Conservation (phyloP, 345 rosid species). For the Eucalyptus pauciflora region DNA sequence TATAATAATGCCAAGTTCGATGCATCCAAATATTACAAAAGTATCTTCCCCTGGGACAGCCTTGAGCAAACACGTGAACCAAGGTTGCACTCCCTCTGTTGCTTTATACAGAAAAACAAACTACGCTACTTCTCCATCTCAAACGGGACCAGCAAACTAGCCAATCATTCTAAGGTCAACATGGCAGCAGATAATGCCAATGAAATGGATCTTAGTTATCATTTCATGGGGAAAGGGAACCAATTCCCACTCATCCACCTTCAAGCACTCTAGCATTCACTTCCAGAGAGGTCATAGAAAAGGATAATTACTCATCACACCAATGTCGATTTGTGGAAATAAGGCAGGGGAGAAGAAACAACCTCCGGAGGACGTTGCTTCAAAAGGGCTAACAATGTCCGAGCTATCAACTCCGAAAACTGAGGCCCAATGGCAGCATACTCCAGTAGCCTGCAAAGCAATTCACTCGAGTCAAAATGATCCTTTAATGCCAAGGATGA, state of each 20-base stretch:
- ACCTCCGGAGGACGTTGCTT: slow-evolving; percentile 92
- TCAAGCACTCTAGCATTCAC: neutral
- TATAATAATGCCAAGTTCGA: neutral
- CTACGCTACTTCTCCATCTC: neutral
- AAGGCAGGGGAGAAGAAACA: neutral
- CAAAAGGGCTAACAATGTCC: slow-evolving; percentile 70
- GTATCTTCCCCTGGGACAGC: neutral
- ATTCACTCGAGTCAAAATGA: neutral
- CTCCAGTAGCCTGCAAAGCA: slow-evolving; percentile 62
- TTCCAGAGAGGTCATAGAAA: neutral
- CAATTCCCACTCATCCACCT: neutral
- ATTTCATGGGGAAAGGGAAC: neutral
- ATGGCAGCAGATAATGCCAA: neutral
- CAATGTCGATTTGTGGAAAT: neutral
- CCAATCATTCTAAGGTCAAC: neutral
- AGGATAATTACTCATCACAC: neutral
- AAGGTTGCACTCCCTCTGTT: neutral
- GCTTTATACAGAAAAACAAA: neutral
- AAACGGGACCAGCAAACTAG: neutral
- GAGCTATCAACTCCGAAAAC: slow-evolving; percentile 63
- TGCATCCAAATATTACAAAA: neutral
- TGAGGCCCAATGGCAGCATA: slow-evolving; percentile 89
- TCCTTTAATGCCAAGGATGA: neutral
- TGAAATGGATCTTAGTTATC: neutral
- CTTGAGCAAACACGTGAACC: neutral